A percentile compares a stretch with the other conserved stretches of the same genome.
Evolutionary conservation across 768 basidiomycete genomes (phyloP).

Genomic region (Tylopilus subfusipes): DNA sequence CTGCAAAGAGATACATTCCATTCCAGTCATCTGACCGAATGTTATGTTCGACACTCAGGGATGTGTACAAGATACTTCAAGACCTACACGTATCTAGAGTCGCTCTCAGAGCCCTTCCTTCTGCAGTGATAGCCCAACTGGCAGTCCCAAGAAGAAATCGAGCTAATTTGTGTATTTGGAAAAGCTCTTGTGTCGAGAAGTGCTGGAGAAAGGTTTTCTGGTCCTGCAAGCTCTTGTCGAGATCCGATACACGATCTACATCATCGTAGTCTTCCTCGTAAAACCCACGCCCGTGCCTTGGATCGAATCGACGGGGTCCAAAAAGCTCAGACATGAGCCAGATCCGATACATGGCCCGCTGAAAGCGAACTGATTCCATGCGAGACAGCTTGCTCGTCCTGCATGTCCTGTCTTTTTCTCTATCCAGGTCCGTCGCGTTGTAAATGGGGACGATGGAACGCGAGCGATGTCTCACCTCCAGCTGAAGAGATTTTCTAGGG

Average conservation of each 20-base stretch:
- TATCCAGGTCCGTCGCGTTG: background rate
- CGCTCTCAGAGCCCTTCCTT: background rate
- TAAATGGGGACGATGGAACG: too few relatives aligned
- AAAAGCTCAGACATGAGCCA: constrained; percentile 12
- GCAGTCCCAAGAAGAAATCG: background rate
- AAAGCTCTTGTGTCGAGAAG: constrained; percentile 1
- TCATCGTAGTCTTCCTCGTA: too few relatives aligned
- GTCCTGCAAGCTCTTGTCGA: background rate
- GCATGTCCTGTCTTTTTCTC: constrained; percentile 33
- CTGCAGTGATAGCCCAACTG: background rate
- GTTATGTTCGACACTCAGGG: background rate
- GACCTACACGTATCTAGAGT: background rate
- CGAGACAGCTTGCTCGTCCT: constrained; percentile 26
- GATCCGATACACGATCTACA: background rate
- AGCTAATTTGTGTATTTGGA: background rate
- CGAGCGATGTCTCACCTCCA: constrained; percentile 30
- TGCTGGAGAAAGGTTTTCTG: background rate
- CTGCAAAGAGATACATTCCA: constrained; percentile 9
- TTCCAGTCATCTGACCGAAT: background rate
- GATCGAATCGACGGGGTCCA: constrained; percentile 1
- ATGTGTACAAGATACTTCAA: background rate
- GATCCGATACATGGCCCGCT: constrained; percentile 27
- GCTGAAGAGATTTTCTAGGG: constrained; percentile 38
- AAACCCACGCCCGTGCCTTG: background rate
- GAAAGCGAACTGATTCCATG: constrained; percentile 31